Base-by-base conservation (phyloP, 805 yeast species). In the Kregervanrija pseudodelftensis region DNA sequence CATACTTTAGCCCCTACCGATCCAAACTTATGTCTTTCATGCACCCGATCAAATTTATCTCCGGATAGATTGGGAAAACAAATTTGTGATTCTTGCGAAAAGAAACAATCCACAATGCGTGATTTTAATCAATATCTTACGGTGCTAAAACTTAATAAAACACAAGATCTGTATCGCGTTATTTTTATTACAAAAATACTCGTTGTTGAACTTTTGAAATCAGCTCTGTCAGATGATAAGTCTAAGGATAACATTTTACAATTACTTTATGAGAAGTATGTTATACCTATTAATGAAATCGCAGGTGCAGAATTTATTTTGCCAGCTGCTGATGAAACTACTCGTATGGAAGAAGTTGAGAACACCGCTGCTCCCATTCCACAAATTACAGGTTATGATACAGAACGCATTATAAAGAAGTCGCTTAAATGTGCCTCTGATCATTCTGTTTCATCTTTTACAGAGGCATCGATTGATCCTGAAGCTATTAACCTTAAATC, bases 221-320 rank as follows among this genome's bases (percentile, higher is more conserved):
- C 61, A 1, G 44, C 58, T 2, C 30, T 52, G 30, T 48, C 53
- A 14, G 48, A 47, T 31, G 57, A 56, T 41, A 49, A 44, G 40
- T 55, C 63, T 1, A 45, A 56, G 4, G 49, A 52, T 17, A 52
- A 50, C 30, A 41, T 61, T 12, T 45, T 57, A 22, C 49, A 51
- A 33, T 49, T 49, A 42, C 43, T 61, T 11, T 61, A 61, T 41
- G 62, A 59, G 22, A 57, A 54, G 42, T 60, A 49, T 44, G 52
- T 59, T 36, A 51, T 58, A 32, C 59, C 63, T 10, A 60, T 60
- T 15, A 59, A 61, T 46, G 50, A 50, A 30, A 49, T 54, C 8
- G 56, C 66, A 1, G 61, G 61, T 15, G 54, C 60, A 16, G 65
- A 61, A 45, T 61, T 59, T 42, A 50, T 51, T 16, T 49, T 57